phyloP scores from a whole-genome alignment of 208 protist genomes.

The Leishmania tropica region DNA sequence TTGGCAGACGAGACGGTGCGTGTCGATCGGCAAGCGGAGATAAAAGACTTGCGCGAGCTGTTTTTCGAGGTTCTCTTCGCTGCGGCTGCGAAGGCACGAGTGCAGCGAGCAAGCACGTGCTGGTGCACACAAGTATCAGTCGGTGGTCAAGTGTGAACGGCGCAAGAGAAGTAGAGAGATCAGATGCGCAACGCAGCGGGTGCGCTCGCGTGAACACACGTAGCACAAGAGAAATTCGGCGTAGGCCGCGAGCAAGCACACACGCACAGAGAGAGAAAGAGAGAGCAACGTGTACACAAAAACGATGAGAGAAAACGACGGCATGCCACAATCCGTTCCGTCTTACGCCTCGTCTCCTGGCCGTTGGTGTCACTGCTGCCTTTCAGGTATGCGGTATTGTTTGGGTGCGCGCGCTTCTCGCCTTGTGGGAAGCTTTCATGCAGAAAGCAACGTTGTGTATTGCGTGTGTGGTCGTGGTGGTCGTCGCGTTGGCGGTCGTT shows the following conservation, averaged over 20 bases:
- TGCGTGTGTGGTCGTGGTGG: background rate
- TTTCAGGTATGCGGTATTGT: background rate
- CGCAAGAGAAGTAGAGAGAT: background rate
- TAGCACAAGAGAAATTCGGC: background rate
- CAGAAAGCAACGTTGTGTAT: background rate
- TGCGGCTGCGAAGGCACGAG: background rate
- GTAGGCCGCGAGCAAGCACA: background rate
- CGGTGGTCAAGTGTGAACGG: background rate
- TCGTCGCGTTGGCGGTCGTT: background rate
- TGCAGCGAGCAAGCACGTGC: background rate
- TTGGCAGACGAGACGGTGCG: background rate
- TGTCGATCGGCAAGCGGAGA: background rate
- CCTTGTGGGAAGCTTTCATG: background rate
- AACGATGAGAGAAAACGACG: background rate
- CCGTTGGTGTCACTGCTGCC: background rate
- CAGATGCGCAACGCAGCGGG: background rate
- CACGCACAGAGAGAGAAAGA: background rate
- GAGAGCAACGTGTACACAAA: background rate
- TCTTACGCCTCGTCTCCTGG: background rate
- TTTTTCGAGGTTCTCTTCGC: background rate
- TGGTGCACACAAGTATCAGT: background rate
- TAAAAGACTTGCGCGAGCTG: background rate
- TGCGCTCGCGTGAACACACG: background rate
- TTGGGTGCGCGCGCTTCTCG: background rate
- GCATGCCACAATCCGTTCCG: background rate